Evolutionary conservation across 139 green algal genomes (phyloP), one percentile per base, ranked within the genome.

Genomic region (Desmodesmus armatus): DNA sequence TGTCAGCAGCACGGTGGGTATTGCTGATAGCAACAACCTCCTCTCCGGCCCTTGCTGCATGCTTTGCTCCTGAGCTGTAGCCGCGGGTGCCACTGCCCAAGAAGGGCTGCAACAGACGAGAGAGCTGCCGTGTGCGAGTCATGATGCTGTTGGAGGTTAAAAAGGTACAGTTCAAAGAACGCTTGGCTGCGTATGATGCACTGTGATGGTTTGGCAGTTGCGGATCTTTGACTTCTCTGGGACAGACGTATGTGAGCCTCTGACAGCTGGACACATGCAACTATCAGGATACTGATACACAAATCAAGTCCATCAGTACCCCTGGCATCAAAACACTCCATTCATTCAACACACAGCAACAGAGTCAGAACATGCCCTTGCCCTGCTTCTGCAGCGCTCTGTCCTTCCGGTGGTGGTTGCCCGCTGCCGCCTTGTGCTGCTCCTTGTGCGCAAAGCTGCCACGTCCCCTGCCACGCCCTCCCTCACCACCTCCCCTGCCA

Each of bases 391-490:
- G 73, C 0, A 90, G n/a, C 0, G 94, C 93, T 0, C 91, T 81
- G 53, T 97, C 94, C 58, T 94, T 94, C 33, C 94, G 76, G 75
- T 97, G 88, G 72, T 97, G 94, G 67, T 97, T 97, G 35, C 65
- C 94, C 21, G 96, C 82, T 7, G 88, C 88, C 0, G 89, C 86
- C 73, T 97, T 97, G 83, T 97, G 91, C 82, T 93, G 87, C 65
- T 97, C 94, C 55, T 97, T 97, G 23, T 88, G 71, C 0, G 55
- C 76, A 27, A 92, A 81, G 33, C 71, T 63, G 15, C 85, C 80
- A 1, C 74, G 51, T 2, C 80, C 69, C 27, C 74, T 74, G 13
- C 81, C 71, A 0, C 87, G 55, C 2, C 80, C 80, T 35, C 69
- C 74, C 1, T 39, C 83, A 6, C 66, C 70, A 21, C 87, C 73